Evolutionary conservation across 129 eudicot species (phyloP), one percentile per base, ranked within the genome.

Genomic region (Lactuca sativa): DNA sequence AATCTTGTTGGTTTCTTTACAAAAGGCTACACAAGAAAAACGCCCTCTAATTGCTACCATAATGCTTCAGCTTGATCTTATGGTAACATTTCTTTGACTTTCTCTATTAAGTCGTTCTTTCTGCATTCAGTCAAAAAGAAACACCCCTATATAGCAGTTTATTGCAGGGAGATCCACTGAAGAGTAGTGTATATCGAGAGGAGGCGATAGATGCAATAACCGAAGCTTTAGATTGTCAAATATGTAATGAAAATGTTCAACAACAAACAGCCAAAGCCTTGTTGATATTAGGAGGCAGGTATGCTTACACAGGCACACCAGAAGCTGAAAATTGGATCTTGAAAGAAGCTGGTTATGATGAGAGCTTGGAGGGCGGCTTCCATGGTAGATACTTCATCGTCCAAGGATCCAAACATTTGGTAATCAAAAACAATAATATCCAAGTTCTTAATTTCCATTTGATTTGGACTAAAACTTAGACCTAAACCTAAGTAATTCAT

Each of bases 151-250:
- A 43, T 43, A 53, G 56, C 86, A 71, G 77, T 60, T 75, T 56
- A 59, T 67, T 80, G 83, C 84, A 89, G 96, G 96, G 96, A 79
- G 96, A 89, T 80, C 87, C 87, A 47, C 59, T 70, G n/a, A 77
- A 80, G 74, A 64, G 69, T 60, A 89, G 96, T 68, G 85, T 84
- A 7, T 89, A 84, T 72, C 85, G 96, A 73, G 93, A 86, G 59
- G 96, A 89, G 76, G 92, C 86, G 2, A 59, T 89, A 75, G 96
- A 89, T 31, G 85, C 81, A 49, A 74, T 89, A 38, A 78, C 72
- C 6, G 64, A 75, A 79, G 85, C 96, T 4, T 63, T 89, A 62
- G 82, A 82, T 62, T 65, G 70, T 72, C 69, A 68, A 59, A 79
- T 67, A 40, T 70, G 80, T 9, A 77, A 84, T 10, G 96, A 77